phyloP scores from a whole-genome alignment of 495 filamentous ascomycete genomes.

The Aspergillus avenaceus region DNA sequence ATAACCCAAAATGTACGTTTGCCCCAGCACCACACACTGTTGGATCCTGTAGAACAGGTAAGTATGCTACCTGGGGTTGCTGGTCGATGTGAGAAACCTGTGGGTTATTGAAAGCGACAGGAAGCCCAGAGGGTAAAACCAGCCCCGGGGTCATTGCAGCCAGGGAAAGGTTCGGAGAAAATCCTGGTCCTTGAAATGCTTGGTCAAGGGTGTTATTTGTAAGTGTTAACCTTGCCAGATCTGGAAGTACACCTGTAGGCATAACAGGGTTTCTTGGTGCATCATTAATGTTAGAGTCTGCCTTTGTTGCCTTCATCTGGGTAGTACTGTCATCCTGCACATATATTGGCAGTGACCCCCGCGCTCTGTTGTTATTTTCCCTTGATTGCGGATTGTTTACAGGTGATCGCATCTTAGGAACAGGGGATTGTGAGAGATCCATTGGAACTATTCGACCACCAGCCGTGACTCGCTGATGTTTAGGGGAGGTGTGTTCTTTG shows the following conservation, averaged over 20 bases:
- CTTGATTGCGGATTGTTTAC: constrained; percentile 8
- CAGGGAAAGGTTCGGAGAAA: background rate
- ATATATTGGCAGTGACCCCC: background rate
- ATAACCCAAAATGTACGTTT: constrained; percentile 9
- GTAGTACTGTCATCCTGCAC: too few species aligned
- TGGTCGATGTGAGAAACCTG: constrained; percentile 2
- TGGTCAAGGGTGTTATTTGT: background rate
- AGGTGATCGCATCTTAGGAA: constrained; percentile 30
- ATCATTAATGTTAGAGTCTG: background rate
- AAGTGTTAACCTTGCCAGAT: constrained; percentile 1
- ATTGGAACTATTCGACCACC: constrained; percentile 61
- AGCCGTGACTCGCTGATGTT: constrained; percentile 58
- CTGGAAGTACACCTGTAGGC: background rate
- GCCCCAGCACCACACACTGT: background rate
- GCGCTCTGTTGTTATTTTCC: background rate
- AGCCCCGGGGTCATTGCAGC: background rate
- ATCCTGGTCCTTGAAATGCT: background rate
- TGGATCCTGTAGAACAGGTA: constrained; percentile 3
- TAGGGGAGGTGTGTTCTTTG: constrained; percentile 56
- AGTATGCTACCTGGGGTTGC: background rate
- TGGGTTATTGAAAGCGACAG: background rate
- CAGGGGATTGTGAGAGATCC: constrained; percentile 21
- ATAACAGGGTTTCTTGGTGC: background rate
- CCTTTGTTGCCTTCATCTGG: background rate
- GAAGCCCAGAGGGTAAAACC: background rate